These are phyloP conservation scores for Colletotrichum australisinense DNA, from an alignment of 2,329 filamentous ascomycete genomes.

Conservation along the genomic window DNA sequence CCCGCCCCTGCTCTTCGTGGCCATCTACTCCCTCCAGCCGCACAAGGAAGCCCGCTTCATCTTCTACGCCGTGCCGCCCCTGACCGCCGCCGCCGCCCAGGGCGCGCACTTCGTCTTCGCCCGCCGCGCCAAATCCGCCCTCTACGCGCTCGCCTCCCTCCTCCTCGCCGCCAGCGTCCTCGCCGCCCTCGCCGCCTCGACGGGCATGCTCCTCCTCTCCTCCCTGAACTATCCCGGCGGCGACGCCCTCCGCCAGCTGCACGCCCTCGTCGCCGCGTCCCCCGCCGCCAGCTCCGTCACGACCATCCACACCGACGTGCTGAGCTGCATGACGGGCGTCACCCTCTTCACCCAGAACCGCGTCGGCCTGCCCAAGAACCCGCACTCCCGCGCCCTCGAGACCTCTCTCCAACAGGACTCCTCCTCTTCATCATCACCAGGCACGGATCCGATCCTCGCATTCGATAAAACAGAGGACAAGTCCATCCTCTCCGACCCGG, in stretches of 20 bases:
- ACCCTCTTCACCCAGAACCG: conserved; percentile 71
- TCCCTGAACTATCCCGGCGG: conserved; percentile 95
- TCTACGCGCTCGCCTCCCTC: conserved; percentile 65
- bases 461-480: conserved; percentile 74
- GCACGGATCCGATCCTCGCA: conserved; percentile 42
- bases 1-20: conserved; percentile 79
- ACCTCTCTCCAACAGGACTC: conserved; percentile 34
- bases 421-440: conserved; percentile 38
- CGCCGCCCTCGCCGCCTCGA: conserved; percentile 69
- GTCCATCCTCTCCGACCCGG: conserved; percentile 53
- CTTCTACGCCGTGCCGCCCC: conserved; percentile 83
- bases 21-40: conserved; percentile 86
- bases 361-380: conserved; percentile 48
- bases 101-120: conserved; percentile 78
- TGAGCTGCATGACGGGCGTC: conserved; percentile 76
- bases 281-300: conserved; percentile 45
- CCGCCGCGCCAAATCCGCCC: conserved; percentile 69
- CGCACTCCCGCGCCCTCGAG: conserved; percentile 36
- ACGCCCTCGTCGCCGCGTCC: conserved; percentile 47
- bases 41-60: conserved; percentile 98
- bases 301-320: conserved; percentile 71
- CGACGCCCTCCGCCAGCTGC: conserved; percentile 73
- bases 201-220: conserved; percentile 79
- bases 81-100: conserved; percentile 82
- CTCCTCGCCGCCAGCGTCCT: conserved; percentile 70